Conservation (phyloP, 305 asterid genomes). For the Fraxinus velutina region DNA sequence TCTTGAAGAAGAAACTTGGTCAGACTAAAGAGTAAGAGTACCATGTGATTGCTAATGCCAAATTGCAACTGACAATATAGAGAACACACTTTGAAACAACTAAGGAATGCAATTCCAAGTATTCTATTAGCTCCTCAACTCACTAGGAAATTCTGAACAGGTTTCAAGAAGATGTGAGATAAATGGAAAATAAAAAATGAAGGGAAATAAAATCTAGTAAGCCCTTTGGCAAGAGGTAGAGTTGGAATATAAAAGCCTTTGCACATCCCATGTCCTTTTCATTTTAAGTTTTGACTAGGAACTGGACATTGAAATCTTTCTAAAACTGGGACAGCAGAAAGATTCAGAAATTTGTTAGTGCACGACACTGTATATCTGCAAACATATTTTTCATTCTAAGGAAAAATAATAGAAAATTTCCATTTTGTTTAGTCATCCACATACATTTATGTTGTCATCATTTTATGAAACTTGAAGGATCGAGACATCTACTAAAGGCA, state of each 20-base stretch:
- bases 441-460: slow-evolving; percentile 1
- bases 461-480: slow-evolving; percentile 2
- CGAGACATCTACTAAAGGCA: background rate
- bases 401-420: background rate
- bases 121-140: background rate
- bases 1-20: background rate
- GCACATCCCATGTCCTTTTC: background rate
- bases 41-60: background rate
- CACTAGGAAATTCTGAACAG: background rate
- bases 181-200: background rate
- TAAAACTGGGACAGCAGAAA: background rate
- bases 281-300: background rate
- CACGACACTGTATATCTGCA: background rate
- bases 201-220: background rate
- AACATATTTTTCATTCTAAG: background rate
- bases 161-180: slow-evolving; percentile 2
- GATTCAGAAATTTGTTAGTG: slow-evolving; percentile 1
- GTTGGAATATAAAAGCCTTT: background rate
- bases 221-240: background rate
- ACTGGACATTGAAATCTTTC: background rate
- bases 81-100: background rate
- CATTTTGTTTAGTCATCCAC: slow-evolving; percentile 3
- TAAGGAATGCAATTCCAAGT: background rate
- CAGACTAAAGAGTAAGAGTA: background rate
- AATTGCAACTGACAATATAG: background rate